Conservation (phyloP, 2,329 filamentous ascomycete genomes). For the Basipetospora chlamydospora region DNA sequence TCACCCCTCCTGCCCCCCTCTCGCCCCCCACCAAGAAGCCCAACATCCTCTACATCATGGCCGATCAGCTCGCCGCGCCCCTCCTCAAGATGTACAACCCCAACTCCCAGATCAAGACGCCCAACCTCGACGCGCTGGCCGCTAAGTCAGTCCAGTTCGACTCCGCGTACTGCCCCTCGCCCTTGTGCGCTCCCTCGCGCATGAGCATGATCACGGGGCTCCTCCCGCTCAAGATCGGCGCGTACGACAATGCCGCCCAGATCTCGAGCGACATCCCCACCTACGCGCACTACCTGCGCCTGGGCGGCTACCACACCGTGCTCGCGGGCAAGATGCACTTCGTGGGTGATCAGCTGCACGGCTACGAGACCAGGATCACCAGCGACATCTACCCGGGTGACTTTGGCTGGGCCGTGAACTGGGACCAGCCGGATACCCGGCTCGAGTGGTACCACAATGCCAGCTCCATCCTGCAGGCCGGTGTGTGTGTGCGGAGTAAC, state of each 20-base stretch:
- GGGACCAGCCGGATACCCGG: constrained; percentile 75
- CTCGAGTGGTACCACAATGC: constrained; percentile 96
- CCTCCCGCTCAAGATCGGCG: constrained; percentile 79
- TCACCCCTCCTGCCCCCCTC: constrained; percentile 4
- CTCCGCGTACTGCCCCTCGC: constrained; percentile 86
- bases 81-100: constrained; percentile 85
- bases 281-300: constrained; percentile 80
- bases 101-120: constrained; percentile 79
- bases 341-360: constrained; percentile 85
- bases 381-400: constrained; percentile 91
- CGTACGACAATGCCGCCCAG: constrained; percentile 82
- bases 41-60: constrained; percentile 70
- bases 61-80: constrained; percentile 84
- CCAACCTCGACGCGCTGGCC: constrained; percentile 73
- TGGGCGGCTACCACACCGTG: constrained; percentile 75
- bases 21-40: constrained; percentile 16
- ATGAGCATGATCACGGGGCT: constrained; percentile 93
- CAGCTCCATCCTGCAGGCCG: constrained; percentile 81
- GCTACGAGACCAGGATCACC: constrained; percentile 85
- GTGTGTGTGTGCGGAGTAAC: constrained; percentile 78
- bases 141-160: constrained; percentile 77
- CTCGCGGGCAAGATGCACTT: constrained; percentile 97
- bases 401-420: constrained; percentile 89
- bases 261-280: constrained; percentile 76
- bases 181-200: constrained; percentile 79